phyloP scores from a whole-genome alignment of 2,329 filamentous ascomycete species.

The Sclerotinia minor region DNA sequence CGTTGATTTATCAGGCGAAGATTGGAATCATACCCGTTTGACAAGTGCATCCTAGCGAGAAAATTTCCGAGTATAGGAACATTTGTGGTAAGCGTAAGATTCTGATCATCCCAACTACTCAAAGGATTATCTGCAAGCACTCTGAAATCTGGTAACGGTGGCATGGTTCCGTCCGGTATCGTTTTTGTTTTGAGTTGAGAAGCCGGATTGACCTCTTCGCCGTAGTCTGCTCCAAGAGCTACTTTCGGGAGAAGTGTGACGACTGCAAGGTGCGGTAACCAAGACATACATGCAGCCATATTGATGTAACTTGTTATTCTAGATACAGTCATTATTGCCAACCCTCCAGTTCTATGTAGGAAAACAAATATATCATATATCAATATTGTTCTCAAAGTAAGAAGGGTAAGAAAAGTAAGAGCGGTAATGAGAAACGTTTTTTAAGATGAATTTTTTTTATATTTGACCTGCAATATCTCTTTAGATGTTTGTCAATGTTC shows the following conservation, averaged over 20 bases:
- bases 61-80: conserved; percentile 27
- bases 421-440: neutral
- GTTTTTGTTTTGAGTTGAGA: conserved; percentile 26
- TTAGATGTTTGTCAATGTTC: neutral
- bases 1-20: neutral
- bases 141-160: conserved; percentile 3
- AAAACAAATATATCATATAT: no score
- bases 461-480: neutral
- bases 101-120: conserved; percentile 18
- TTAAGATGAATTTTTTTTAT: neutral
- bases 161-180: conserved; percentile 22
- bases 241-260: neutral
- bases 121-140: conserved; percentile 22
- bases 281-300: neutral
- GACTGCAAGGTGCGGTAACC: neutral
- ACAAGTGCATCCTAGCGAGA: conserved; percentile 25
- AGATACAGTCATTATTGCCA: neutral
- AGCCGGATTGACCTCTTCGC: conserved; percentile 27
- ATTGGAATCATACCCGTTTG: conserved; percentile 30
- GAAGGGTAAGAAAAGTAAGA: neutral
- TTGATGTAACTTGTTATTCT: neutral
- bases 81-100: conserved; percentile 17
- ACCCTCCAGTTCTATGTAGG: neutral
- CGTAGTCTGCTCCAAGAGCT: neutral
- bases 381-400: neutral